Conservation (phyloP, 2,329 filamentous ascomycete genomes). For the Metarhizium album region DNA sequence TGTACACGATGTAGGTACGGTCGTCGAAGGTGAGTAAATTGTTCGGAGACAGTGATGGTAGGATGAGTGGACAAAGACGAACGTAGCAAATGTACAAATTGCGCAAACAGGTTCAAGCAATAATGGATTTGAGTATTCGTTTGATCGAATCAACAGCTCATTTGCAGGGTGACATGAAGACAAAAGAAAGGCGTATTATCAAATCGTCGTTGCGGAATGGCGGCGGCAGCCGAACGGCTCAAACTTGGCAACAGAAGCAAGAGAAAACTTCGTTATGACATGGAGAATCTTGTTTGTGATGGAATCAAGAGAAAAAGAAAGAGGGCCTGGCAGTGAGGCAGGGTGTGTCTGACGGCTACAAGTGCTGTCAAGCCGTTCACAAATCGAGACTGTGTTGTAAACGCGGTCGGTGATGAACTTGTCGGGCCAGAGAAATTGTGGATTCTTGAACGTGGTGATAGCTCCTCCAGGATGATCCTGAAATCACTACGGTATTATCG, state of each 20-base stretch:
- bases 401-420: conserved; percentile 6
- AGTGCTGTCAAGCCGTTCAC: conserved; percentile 13
- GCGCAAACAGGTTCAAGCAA: conserved; percentile 11
- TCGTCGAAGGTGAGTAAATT: neutral
- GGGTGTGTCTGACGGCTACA: conserved; percentile 12
- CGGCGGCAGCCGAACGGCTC: conserved; percentile 20
- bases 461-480: conserved; percentile 16
- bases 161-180: conserved; percentile 24
- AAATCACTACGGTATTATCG: neutral
- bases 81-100: conserved; percentile 24
- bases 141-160: conserved; percentile 31
- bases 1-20: neutral
- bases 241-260: conserved; percentile 19
- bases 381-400: conserved; percentile 5
- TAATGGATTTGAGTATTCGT: conserved; percentile 17
- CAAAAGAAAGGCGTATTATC: conserved; percentile 26
- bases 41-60: neutral
- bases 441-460: conserved; percentile 17
- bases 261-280: conserved; percentile 33
- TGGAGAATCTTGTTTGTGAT: conserved; percentile 22
- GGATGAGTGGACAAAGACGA: neutral
- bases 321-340: conserved; percentile 3
- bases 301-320: conserved; percentile 10
- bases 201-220: conserved; percentile 21
- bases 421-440: conserved; percentile 10